Evolutionary conservation across 768 basidiomycete species (phyloP).

Genomic region (Rhizopogon vesiculosus): DNA sequence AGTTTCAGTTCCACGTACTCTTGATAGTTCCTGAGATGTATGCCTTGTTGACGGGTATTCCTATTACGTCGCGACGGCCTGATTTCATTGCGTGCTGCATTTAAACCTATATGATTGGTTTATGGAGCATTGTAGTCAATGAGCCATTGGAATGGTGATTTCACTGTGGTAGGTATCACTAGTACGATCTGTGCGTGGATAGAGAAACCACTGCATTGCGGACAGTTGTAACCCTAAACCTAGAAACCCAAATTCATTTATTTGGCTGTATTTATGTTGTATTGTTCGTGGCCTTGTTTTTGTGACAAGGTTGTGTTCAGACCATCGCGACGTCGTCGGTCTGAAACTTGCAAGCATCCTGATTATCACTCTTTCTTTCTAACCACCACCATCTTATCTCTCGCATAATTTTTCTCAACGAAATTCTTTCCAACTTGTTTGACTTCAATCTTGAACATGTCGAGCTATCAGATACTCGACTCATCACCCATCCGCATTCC

Average conservation of each 20-base stretch:
- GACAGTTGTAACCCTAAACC: too few species aligned
- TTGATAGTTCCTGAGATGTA: too few species aligned
- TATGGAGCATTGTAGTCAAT: too few species aligned
- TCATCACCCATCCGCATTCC: constrained; percentile 20
- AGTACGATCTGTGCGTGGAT: too few species aligned
- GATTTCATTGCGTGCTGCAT: too few species aligned
- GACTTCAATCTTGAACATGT: constrained; percentile 13
- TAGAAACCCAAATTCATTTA: not conserved
- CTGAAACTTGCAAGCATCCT: not conserved
- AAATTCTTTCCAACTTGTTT: not conserved
- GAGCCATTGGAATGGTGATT: too few species aligned
- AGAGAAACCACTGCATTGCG: too few species aligned
- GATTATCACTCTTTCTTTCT: not conserved
- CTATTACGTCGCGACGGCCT: too few species aligned
- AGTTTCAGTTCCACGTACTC: too few species aligned
- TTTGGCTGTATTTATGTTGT: not conserved
- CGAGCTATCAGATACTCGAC: constrained; percentile 30
- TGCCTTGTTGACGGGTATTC: too few species aligned
- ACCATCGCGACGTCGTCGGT: not conserved
- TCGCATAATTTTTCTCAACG: not conserved
- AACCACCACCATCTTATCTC: constrained; percentile 3
- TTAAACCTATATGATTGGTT: too few species aligned
- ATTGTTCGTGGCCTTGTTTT: not conserved
- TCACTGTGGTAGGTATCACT: too few species aligned
- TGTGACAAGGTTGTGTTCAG: not conserved